Conservation (phyloP, 768 basidiomycete species). For the Mycena rebaudengoi region DNA sequence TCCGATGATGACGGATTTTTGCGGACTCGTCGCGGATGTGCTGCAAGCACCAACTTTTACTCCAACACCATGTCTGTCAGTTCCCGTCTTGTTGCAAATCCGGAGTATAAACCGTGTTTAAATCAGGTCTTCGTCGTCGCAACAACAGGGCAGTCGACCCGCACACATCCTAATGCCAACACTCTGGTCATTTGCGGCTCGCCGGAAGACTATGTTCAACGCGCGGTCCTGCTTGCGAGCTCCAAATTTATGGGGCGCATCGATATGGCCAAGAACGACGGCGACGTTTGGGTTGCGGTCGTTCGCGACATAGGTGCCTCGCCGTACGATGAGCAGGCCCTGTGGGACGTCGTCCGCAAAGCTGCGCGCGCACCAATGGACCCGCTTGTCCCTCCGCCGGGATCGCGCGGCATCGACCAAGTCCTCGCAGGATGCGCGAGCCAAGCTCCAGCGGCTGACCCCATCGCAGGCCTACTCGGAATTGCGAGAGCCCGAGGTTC, state of each 20-base stretch:
- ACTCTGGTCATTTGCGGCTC: constrained; percentile 69
- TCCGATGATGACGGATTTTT: constrained; percentile 66
- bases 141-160: constrained; percentile 50
- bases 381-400: constrained; percentile 69
- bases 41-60: constrained; percentile 51
- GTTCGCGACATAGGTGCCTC: constrained; percentile 64
- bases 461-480: constrained; percentile 68
- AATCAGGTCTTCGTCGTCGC: constrained; percentile 57
- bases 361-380: constrained; percentile 66
- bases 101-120: no score
- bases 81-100: neutral
- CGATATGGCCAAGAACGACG: constrained; percentile 44
- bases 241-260: constrained; percentile 79
- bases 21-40: constrained; percentile 58
- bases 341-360: constrained; percentile 78
- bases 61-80: constrained; percentile 45
- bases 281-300: constrained; percentile 49
- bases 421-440: constrained; percentile 66
- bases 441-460: constrained; percentile 70
- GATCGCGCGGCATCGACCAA: constrained; percentile 65
- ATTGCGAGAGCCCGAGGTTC: constrained; percentile 58
- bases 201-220: constrained; percentile 63
- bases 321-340: constrained; percentile 68
- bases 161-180: constrained; percentile 40
- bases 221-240: constrained; percentile 68